Percentiles rank a stretch among this genome's conserved stretches.
Conservation (phyloP, 2,329 filamentous ascomycete species). For the Nigrospora osmanthi region DNA sequence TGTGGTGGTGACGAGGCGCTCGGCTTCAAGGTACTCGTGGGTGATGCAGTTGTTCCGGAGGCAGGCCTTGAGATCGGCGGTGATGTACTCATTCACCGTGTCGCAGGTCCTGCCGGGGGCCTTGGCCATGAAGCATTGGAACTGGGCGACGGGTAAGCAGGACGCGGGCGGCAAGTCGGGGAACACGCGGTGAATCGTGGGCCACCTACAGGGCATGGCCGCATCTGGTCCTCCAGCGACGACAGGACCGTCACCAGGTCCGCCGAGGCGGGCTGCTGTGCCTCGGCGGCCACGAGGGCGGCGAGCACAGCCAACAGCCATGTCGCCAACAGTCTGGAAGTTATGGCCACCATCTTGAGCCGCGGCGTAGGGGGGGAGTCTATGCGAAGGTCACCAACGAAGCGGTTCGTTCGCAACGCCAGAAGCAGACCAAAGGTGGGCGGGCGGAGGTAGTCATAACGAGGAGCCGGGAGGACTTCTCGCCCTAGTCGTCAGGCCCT, state of each 20-base stretch:
- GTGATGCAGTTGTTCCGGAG: conserved; percentile 3
- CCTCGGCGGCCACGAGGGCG: background rate
- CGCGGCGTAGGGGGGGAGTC: too few species aligned
- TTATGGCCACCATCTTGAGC: too few species aligned
- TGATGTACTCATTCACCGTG: conserved; percentile 3
- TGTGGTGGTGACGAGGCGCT: conserved; percentile 5
- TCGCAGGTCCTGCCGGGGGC: background rate
- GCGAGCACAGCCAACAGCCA: background rate
- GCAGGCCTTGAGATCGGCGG: conserved; percentile 1
- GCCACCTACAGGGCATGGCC: background rate
- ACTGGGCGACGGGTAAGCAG: conserved; percentile 1
- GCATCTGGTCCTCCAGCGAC: background rate
- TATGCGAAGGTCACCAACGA: too few species aligned
- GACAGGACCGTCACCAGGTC: background rate
- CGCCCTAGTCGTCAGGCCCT: too few species aligned
- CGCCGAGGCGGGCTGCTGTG: background rate
- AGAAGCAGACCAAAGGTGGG: too few species aligned
- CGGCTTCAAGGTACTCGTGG: conserved; percentile 3
- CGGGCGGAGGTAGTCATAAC: too few species aligned
- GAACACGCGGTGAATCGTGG: too few species aligned
- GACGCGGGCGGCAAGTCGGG: background rate
- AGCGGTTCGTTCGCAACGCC: too few species aligned
- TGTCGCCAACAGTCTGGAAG: background rate
- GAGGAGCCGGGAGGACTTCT: too few species aligned
- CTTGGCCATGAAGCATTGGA: conserved; percentile 1